A percentile compares a stretch with the other conserved stretches of the same genome.
Conservation (phyloP, 2,329 filamentous ascomycete genomes). For the Chaetomiaceae sp. region DNA sequence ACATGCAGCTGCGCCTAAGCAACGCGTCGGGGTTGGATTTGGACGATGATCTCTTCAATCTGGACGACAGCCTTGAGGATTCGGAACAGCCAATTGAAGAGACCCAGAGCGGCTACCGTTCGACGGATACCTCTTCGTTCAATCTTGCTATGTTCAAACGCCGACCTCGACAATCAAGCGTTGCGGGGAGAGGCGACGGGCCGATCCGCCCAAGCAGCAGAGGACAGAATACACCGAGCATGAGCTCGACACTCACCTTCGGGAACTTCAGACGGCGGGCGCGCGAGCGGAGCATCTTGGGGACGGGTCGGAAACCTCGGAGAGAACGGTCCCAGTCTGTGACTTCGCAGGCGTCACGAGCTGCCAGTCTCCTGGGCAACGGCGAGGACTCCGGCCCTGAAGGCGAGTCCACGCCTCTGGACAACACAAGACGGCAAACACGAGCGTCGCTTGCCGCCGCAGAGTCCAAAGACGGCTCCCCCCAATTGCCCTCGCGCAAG, state of each 20-base stretch:
- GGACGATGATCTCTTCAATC: constrained; percentile 44
- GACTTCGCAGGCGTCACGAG: constrained; percentile 19
- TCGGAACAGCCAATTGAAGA: constrained; percentile 28
- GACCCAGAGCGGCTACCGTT: constrained; percentile 29
- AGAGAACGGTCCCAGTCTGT: constrained; percentile 20
- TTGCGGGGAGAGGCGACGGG: constrained; percentile 44
- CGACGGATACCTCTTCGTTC: constrained; percentile 41
- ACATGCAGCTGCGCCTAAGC: constrained; percentile 20
- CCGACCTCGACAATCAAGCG: constrained; percentile 43
- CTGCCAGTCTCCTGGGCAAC: constrained; percentile 9
- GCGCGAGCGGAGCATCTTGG: constrained; percentile 57
- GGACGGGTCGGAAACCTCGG: constrained; percentile 41
- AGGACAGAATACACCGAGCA: constrained; percentile 40
- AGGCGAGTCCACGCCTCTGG: constrained; percentile 25
- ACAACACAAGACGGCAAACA: constrained; percentile 18
- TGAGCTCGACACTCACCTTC: constrained; percentile 49
- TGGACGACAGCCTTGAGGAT: constrained; percentile 33
- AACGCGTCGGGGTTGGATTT: constrained; percentile 44
- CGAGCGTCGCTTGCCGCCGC: constrained; percentile 7
- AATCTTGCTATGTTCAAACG: constrained; percentile 43
- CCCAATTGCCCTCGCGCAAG: constrained; percentile 40
- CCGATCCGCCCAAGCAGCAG: constrained; percentile 50
- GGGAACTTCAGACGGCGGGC: constrained; percentile 51
- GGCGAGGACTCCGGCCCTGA: constrained; percentile 29
- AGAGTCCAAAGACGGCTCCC: constrained; percentile 8